Conservation (phyloP, 768 basidiomycete genomes). For the Sporobolomyces roseus region DNA sequence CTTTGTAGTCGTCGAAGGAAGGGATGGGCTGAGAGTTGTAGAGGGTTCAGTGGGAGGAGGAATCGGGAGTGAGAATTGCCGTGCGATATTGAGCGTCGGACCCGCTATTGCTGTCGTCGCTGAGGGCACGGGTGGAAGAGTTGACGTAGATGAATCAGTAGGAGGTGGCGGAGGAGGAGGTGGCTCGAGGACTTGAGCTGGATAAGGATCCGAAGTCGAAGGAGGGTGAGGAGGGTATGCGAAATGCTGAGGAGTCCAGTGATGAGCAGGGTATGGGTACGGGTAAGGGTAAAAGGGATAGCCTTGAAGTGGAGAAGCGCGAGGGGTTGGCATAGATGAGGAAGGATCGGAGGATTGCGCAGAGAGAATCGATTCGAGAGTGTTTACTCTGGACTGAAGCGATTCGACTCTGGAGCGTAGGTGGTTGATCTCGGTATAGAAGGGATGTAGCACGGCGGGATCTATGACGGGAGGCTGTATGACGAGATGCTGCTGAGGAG, state of each 20-base stretch:
- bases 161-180: not conserved
- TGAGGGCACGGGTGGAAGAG: too few species aligned
- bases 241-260: too few species aligned
- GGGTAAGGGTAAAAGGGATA: not conserved
- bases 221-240: not conserved
- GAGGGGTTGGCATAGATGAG: not conserved
- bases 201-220: not conserved
- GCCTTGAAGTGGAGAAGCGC: not conserved
- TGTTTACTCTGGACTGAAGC: not conserved
- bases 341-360: not conserved
- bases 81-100: too few species aligned
- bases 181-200: too few species aligned
- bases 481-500: not conserved
- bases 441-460: not conserved
- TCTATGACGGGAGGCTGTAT: not conserved
- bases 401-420: not conserved
- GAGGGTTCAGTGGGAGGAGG: too few species aligned
- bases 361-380: not conserved
- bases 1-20: not conserved
- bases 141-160: not conserved
- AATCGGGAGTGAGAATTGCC: too few species aligned
- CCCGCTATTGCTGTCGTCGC: too few species aligned
- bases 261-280: not conserved
- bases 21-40: too few species aligned
- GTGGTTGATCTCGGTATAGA: conserved; percentile 1